A percentile compares a stretch with the other conserved stretches of the same genome.
Conservation (phyloP, 2,329 filamentous ascomycete genomes). For the Scedosporium dehoogii region DNA sequence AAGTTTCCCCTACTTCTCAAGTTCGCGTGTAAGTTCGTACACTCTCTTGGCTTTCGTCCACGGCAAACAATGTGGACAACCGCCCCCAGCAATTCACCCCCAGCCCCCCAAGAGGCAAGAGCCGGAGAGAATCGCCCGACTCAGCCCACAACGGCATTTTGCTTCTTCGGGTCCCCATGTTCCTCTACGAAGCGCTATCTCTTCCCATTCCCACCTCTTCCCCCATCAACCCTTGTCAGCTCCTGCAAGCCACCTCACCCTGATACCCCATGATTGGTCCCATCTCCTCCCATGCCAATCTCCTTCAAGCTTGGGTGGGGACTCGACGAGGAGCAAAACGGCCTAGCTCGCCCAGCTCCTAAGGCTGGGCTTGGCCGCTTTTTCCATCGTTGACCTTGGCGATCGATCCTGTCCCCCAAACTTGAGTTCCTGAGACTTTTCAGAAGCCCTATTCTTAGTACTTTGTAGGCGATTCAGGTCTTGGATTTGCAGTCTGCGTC, state of each 20-base stretch:
- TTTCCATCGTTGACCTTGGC: not conserved
- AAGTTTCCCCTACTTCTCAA: not conserved
- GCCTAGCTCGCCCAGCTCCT: not conserved
- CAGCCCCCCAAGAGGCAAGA: too few species aligned
- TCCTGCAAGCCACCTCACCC: constrained; percentile 2
- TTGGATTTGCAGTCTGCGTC: too few species aligned
- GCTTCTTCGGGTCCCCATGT: not conserved
- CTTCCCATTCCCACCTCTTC: not conserved
- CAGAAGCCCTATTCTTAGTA: not conserved
- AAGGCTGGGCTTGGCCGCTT: not conserved
- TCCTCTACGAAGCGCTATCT: not conserved
- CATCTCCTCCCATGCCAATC: not conserved
- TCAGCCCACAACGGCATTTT: not conserved
- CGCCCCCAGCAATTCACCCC: too few species aligned
- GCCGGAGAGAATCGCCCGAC: not conserved
- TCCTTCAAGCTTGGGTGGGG: not conserved
- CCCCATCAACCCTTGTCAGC: not conserved
- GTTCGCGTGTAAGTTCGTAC: too few species aligned
- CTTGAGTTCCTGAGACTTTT: too few species aligned
- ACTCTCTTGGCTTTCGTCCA: not conserved
- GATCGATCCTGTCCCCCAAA: not conserved
- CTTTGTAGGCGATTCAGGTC: too few species aligned
- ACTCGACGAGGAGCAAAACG: not conserved
- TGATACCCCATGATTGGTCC: not conserved
- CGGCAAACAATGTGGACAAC: not conserved